Evolutionary conservation across 2,329 filamentous ascomycete species (phyloP).

Genomic region (Talaromyces funiculosus): DNA sequence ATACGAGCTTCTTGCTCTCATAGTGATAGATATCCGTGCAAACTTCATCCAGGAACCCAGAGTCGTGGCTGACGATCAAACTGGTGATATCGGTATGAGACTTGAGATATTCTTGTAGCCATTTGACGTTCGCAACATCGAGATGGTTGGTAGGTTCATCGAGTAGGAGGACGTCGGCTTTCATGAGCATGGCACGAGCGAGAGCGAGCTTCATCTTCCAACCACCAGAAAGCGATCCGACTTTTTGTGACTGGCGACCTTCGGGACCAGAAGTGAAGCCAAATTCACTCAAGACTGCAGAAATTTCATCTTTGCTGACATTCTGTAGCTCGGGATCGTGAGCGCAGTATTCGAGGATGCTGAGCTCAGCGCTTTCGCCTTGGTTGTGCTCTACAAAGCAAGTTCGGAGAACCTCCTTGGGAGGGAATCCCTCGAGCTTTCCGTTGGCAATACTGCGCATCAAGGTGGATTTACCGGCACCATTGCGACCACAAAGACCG

Average conservation of each 20-base stretch:
- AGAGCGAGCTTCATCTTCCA: slow-evolving; percentile 99
- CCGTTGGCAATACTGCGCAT: slow-evolving; percentile 95
- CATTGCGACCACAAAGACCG: slow-evolving; percentile 93
- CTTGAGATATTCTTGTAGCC: slow-evolving; percentile 93
- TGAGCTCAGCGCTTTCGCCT: slow-evolving; percentile 93
- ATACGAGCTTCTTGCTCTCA: slow-evolving; percentile 85
- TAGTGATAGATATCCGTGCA: slow-evolving; percentile 99
- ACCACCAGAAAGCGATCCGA: slow-evolving; percentile 91
- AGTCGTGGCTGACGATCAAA: slow-evolving; percentile 98
- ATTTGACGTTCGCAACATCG: slow-evolving; percentile 92
- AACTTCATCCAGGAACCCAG: slow-evolving; percentile 90
- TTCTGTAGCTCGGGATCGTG: slow-evolving; percentile 82
- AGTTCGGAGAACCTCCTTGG: slow-evolving; percentile 84
- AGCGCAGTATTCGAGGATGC: slow-evolving; percentile 84
- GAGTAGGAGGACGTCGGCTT: slow-evolving; percentile 89
- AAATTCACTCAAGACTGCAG: slow-evolving; percentile 78
- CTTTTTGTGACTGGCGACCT: slow-evolving; percentile 80
- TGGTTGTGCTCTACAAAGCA: slow-evolving; percentile 99
- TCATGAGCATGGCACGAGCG: slow-evolving; percentile 92
- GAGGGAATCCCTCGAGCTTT: slow-evolving; percentile 94
- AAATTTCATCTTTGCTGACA: slow-evolving; percentile 74
- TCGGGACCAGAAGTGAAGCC: slow-evolving; percentile 88
- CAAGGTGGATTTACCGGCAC: slow-evolving; percentile 96
- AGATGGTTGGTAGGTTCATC: slow-evolving; percentile 99
- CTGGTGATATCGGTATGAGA: slow-evolving; percentile 94